phyloP scores from a whole-genome alignment of 345 rosid genomes.

The Euphorbia pulcherrima region DNA sequence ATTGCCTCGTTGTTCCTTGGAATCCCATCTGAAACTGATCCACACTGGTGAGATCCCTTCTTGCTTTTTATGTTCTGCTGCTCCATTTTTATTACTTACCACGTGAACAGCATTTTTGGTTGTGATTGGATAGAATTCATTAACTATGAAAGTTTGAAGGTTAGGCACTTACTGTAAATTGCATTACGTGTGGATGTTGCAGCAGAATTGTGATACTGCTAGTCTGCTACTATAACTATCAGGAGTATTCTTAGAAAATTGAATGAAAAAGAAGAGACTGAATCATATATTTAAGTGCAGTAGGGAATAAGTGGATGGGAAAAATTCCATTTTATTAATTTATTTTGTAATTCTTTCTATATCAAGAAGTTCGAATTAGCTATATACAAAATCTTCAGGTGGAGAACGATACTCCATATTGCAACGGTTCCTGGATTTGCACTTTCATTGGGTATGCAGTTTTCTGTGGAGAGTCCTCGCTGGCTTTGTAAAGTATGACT shows the following conservation, averaged over 20 bases:
- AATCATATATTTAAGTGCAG: neutral
- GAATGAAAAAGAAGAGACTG: neutral
- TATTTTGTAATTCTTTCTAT: neutral
- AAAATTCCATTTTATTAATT: neutral
- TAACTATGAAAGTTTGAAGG: neutral
- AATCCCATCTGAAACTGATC: conserved; percentile 60
- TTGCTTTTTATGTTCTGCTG: neutral
- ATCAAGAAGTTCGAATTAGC: neutral
- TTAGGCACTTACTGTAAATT: neutral
- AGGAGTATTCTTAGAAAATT: neutral
- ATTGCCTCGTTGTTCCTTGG: conserved; percentile 46
- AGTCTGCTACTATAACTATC: neutral
- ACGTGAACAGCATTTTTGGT: neutral
- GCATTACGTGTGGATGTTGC: neutral
- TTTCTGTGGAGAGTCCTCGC: conserved; percentile 79
- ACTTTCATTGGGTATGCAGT: conserved; percentile 66
- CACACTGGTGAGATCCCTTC: conserved; percentile 56
- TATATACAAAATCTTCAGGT: conserved; percentile 49
- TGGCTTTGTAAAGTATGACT: conserved; percentile 72
- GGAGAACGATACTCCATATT: conserved; percentile 65
- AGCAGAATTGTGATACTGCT: neutral
- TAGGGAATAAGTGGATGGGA: neutral
- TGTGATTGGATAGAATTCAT: neutral
- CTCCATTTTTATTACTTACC: too few relatives aligned
- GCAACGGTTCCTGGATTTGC: conserved; percentile 59